Conservation (phyloP, 495 filamentous ascomycete species). For the Talaromyces adpressus region DNA sequence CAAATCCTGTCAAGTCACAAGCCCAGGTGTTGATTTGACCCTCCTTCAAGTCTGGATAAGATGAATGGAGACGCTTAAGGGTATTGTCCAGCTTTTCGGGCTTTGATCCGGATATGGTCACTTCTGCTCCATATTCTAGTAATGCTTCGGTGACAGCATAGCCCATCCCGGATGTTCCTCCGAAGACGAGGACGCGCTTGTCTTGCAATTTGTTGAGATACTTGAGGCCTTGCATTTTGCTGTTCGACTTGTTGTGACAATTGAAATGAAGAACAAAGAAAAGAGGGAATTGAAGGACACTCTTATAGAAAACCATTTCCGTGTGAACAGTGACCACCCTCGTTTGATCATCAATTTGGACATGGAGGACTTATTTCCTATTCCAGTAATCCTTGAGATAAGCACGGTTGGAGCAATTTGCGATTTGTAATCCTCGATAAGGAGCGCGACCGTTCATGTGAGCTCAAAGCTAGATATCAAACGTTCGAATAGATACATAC, state of each 20-base stretch:
- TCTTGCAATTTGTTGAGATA: conserved; percentile 6
- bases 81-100: conserved; percentile 33
- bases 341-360: no score
- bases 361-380: not conserved
- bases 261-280: not conserved
- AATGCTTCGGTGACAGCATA: conserved; percentile 45
- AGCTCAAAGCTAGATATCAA: not conserved
- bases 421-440: no score
- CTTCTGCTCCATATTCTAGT: conserved; percentile 41
- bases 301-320: not conserved
- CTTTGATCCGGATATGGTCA: conserved; percentile 50
- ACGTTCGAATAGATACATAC: no score
- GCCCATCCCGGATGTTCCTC: conserved; percentile 50
- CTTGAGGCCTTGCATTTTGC: not conserved
- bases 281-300: not conserved
- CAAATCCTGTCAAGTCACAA: not conserved
- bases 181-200: conserved; percentile 43
- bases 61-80: conserved; percentile 27
- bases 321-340: not conserved
- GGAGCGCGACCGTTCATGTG: not conserved
- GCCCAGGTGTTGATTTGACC: not conserved
- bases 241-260: not conserved
- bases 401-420: not conserved
- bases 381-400: conserved; percentile 3
- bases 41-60: conserved; percentile 21